phyloP scores from a whole-genome alignment of 345 rosid genomes.

The Syzygium oleosum region DNA sequence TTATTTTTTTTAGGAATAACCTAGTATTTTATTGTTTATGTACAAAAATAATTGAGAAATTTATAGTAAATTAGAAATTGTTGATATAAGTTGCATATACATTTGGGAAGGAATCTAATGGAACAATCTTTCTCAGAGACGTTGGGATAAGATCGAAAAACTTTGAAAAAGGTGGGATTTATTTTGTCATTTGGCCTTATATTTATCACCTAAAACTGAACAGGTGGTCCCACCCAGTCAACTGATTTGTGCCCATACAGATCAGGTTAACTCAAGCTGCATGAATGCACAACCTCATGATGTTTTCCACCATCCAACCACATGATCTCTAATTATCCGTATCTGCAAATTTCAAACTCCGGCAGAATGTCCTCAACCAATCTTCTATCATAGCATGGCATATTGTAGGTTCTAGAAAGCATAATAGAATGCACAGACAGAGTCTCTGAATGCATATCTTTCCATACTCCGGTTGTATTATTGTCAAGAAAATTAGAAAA shows the following conservation, averaged over 20 bases:
- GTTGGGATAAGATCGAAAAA: not conserved
- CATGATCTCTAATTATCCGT: not conserved
- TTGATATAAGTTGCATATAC: not conserved
- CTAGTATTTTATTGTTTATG: not conserved
- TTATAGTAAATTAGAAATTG: not conserved
- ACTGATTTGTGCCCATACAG: not conserved
- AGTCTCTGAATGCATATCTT: not conserved
- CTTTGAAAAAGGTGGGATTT: not conserved
- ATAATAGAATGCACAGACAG: not conserved
- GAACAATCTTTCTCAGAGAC: not conserved
- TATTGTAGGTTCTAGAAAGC: not conserved
- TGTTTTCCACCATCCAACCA: not conserved
- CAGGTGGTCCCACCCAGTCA: not conserved
- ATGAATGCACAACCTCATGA: not conserved
- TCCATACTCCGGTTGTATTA: not conserved
- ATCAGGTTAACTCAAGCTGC: not conserved
- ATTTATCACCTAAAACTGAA: not conserved
- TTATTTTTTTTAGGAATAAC: not conserved
- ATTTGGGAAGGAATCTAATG: not conserved
- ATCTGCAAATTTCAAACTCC: not conserved
- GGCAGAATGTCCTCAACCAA: not conserved
- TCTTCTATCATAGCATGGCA: not conserved
- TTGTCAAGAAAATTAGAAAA: not conserved
- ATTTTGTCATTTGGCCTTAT: not conserved
- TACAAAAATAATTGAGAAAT: not conserved